Conservation (phyloP, 192 early-diverging fungal species). For the Coemansia sp. region DNA sequence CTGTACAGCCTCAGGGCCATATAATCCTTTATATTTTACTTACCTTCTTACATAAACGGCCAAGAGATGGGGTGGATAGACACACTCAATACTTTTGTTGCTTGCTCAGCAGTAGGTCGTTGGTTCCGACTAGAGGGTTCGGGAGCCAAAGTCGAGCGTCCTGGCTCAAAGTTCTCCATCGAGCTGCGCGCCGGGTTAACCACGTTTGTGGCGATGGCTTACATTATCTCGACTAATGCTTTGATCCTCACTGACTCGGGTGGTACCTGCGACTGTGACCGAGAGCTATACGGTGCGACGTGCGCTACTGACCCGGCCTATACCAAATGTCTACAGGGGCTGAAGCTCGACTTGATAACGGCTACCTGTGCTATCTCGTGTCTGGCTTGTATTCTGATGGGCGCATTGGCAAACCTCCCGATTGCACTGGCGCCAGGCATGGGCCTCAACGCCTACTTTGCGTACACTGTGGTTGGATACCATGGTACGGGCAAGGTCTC, state of each 20-base stretch:
- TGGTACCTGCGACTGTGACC: constrained; percentile 73
- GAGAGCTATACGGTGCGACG: constrained; percentile 52
- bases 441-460: constrained; percentile 83
- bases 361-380: constrained; percentile 68
- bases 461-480: constrained; percentile 80
- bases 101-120: constrained; percentile 56
- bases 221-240: constrained; percentile 73
- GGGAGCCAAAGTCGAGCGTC: constrained; percentile 56
- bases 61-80: constrained; percentile 53
- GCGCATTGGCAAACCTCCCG: constrained; percentile 71
- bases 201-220: constrained; percentile 73
- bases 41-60: not conserved
- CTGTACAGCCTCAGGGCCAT: not conserved
- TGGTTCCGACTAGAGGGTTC: constrained; percentile 67
- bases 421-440: constrained; percentile 81
- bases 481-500: constrained; percentile 75
- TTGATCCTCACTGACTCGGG: constrained; percentile 74
- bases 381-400: constrained; percentile 68
- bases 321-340: constrained; percentile 59
- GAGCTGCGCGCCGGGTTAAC: constrained; percentile 71
- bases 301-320: constrained; percentile 64
- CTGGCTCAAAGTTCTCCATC: constrained; percentile 63
- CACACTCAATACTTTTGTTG: constrained; percentile 58
- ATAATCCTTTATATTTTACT: not conserved
- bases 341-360: constrained; percentile 72